phyloP scores from a whole-genome alignment of 371 early-diverging fungal species.

The Mucor plumbeus region DNA sequence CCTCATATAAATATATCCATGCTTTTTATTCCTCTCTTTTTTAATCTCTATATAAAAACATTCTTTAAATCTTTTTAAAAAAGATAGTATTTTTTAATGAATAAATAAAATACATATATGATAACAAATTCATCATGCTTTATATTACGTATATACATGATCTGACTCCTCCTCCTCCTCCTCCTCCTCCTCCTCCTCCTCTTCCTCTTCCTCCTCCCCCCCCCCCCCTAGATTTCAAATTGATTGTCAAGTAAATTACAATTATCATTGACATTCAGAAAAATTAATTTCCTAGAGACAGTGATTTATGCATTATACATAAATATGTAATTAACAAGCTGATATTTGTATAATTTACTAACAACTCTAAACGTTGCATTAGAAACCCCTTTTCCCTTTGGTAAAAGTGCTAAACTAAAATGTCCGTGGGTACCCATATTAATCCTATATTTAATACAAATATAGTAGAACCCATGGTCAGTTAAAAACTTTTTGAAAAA shows the following conservation, averaged over 20 bases:
- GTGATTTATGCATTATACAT: neutral
- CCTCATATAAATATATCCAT: constrained; percentile 1
- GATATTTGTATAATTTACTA: neutral
- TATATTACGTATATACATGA: neutral
- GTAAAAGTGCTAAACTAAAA: neutral
- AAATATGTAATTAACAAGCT: neutral
- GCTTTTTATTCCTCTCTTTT: neutral
- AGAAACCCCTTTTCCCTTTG: neutral
- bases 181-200: too few species aligned
- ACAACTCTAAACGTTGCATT: neutral
- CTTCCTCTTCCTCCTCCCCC: too few species aligned
- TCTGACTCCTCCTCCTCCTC: too few species aligned
- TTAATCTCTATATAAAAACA: neutral
- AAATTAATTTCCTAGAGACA: constrained; percentile 6
- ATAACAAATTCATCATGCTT: neutral
- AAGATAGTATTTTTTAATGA: constrained; percentile 7
- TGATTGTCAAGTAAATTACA: neutral
- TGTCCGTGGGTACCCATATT: constrained; percentile 3
- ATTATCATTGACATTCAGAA: neutral
- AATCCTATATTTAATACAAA: neutral
- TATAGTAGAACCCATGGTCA: constrained; percentile 2
- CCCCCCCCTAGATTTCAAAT: too few species aligned
- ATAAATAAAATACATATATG: neutral
- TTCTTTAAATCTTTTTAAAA: neutral
- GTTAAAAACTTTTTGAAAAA: neutral